These are phyloP conservation scores for Kwoniella heveanensis DNA, from an alignment of 768 basidiomycete genomes.

Conservation along the genomic window DNA sequence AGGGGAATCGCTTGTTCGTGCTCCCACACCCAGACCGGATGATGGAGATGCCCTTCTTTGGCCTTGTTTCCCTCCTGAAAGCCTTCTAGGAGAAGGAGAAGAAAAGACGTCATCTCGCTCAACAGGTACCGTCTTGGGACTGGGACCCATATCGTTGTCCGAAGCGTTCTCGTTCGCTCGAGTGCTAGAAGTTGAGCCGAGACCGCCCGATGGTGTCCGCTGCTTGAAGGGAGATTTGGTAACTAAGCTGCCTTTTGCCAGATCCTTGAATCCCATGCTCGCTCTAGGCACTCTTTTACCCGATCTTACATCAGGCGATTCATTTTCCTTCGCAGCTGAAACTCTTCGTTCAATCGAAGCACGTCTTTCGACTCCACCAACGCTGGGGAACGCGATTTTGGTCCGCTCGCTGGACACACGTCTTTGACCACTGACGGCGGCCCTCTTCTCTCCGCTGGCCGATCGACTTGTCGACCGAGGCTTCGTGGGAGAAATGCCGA, in stretches of 20 bases:
- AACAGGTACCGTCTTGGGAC: conserved; percentile 36
- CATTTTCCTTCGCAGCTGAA: conserved; percentile 43
- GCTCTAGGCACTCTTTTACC: conserved; percentile 36
- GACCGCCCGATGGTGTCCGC: conserved; percentile 32
- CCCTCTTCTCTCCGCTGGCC: conserved; percentile 23
- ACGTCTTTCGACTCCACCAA: conserved; percentile 19
- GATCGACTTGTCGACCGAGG: conserved; percentile 29
- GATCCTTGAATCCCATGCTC: conserved; percentile 45
- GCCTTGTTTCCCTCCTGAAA: conserved; percentile 22
- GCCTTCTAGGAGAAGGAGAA: conserved; percentile 43
- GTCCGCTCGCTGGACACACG: conserved; percentile 42
- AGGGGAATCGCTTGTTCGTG: conserved; percentile 23
- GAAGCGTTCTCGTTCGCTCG: conserved; percentile 27
- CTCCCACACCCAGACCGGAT: conserved; percentile 10
- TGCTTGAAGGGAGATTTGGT: conserved; percentile 49
- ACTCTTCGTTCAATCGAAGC: conserved; percentile 28
- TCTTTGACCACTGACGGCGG: conserved; percentile 35
- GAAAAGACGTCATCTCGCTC: conserved; percentile 40
- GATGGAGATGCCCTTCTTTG: conserved; percentile 33
- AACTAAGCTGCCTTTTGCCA: conserved; percentile 49
- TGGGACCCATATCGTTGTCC: conserved; percentile 10
- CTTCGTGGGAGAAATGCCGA: conserved; percentile 30
- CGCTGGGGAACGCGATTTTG: conserved; percentile 27
- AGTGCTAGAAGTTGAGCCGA: conserved; percentile 13
- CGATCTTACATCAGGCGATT: conserved; percentile 36